Base-by-base conservation (phyloP, 1,139 yeast species). In the Yamadazyma songkhlaensis region DNA sequence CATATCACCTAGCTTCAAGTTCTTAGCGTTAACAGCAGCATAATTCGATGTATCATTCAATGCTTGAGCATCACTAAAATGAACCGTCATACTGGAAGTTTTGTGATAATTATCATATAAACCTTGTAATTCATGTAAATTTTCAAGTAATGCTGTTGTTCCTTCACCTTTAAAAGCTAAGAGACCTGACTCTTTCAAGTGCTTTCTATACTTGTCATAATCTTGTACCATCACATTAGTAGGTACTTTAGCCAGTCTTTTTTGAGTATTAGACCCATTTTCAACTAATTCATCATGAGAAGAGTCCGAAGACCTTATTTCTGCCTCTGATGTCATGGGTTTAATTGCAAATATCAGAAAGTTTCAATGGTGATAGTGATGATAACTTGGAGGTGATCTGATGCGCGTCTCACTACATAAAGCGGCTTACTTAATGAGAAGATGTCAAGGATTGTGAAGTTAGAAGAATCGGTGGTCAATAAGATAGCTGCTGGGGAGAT, bases 401-500 rank as follows among this genome's bases (percentile, higher is more conserved):
- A 17, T 17, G 20, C 20, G 20, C 20, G 20, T 17, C 20, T 17
- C 6, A 6, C 4, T 17, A 17, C 20, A 17, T 17, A 17, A 17
- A 17, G 20, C 20, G 20, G 20, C 20, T 17, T 17, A 17, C 6
- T 17, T 4, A 6, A 17, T 17, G 20, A 17, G 20, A 17, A 17
- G 6, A 17, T 17, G 20, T 17, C 20, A 17, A 17, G 20, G 20
- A 64, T 64, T 31, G 54, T 65, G 51, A 70, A 75, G 36, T 71
- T 88, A 9, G 89, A 82, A 28, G 64, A 64, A 21, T 54, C 75
- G 3, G 97, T 90, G 25, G 86, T 94, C 37, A 90, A 88, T 57
- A 76, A 84, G 43, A 92, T 94, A 22, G 98, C 99, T 0, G 98
- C 99, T 1, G 98, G 98, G 0, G 98, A 94, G 62, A 88, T 94